Evolutionary conservation across 78 protist species (phyloP), one percentile per base, ranked within the genome.

Genomic region (Dictyostelium intermedium): DNA sequence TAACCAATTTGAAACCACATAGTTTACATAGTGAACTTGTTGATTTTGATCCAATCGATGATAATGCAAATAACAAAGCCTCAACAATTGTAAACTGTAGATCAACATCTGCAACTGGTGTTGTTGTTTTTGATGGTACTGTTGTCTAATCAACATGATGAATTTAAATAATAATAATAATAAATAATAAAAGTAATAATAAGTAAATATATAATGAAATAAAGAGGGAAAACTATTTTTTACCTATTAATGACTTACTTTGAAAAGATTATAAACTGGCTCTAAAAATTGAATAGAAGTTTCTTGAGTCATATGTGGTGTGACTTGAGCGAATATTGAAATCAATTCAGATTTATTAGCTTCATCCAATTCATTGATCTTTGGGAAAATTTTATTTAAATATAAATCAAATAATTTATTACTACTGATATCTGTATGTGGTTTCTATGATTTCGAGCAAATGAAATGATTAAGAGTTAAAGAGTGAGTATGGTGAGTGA

Each of bases 1-100:
- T 89, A 47, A 79, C 73, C 2, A 74, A 45, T 32, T 45, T 78
- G 39, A 79, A 89, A 14, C 84, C 94, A 86, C 92, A 86, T 27
- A 81, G 35, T 30, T 34, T 63, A 32, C 73, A 20, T 20, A 80
- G 41, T 8, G 63, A 14, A 34, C 63, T 14, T 0, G 56, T 41
- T 30, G 81, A 35, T 56, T 66, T 69, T 11, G 63, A 16, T 32
- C 94, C 85, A 20, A 89, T 32, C 7, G 47, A 35, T 3, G 87
- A 23, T 11, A 89, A 80, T 45, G 87, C 82, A 10, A 30, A 80
- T 47, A 89, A 69, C 10, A 89, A 80, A 47, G 94, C 63, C 41
- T 89, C 94, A 2, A 89, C 23, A 6, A 69, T 69, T 23, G 34
- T 14, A 23, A 69, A 47, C 5, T 60, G 35, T 35, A 80, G 70